Conservation (phyloP, 129 eudicot genomes). For the Arctium minus region DNA sequence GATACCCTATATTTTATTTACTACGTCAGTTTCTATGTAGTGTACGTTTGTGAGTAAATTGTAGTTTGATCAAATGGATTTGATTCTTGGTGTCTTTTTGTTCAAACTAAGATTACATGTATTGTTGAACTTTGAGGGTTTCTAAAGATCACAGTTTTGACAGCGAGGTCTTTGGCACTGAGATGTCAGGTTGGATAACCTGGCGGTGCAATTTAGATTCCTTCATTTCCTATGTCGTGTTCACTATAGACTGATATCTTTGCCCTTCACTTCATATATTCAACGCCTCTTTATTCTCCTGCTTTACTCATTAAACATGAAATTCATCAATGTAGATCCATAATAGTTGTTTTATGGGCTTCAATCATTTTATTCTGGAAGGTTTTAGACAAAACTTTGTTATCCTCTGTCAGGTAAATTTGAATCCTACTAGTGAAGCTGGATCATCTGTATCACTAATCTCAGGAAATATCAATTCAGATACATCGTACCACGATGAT, state of each 20-base stretch:
- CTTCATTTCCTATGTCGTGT: neutral
- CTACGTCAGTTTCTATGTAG: neutral
- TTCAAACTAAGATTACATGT: neutral
- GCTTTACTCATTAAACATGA: neutral
- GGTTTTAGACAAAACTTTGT: neutral
- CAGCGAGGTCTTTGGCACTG: neutral
- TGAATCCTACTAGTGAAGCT: slow-evolving; percentile 13
- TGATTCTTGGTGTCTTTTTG: neutral
- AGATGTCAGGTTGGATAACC: neutral
- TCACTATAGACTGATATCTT: neutral
- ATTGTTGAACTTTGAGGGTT: neutral
- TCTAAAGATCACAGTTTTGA: neutral
- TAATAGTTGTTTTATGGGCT: neutral
- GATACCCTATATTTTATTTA: too few species aligned
- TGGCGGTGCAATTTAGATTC: neutral
- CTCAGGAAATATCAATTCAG: slow-evolving; percentile 27
- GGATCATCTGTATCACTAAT: slow-evolving; percentile 36
- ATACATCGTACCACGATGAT: slow-evolving; percentile 23
- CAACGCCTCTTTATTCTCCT: neutral
- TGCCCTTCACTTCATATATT: neutral
- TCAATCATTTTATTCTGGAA: neutral
- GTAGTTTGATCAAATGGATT: neutral
- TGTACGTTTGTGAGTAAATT: neutral
- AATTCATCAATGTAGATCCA: neutral
- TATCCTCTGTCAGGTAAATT: neutral